phyloP scores from a whole-genome alignment of 225 moss, liverwort and hornwort genomes.

The Thuidium tamariscinum region DNA sequence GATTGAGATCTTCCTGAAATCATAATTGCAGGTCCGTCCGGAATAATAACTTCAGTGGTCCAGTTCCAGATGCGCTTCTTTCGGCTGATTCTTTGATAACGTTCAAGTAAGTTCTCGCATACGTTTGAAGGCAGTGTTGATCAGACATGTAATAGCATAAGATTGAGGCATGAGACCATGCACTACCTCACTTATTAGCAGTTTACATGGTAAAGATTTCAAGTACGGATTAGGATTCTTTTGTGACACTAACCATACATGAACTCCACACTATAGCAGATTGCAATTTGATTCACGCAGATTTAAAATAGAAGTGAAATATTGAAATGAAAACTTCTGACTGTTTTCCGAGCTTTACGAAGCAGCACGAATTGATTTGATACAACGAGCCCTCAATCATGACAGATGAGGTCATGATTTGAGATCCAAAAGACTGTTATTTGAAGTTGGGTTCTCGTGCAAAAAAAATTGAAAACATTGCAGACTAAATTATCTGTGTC shows the following conservation, averaged over 20 bases:
- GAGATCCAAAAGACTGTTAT: neutral
- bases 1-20: neutral
- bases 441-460: neutral
- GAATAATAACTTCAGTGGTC: slow-evolving; percentile 14
- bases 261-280: neutral
- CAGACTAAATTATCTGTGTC: too few species aligned
- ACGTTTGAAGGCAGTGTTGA: neutral
- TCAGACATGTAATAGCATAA: neutral
- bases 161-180: neutral
- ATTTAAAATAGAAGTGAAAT: neutral
- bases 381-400: neutral
- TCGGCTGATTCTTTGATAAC: neutral
- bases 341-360: neutral
- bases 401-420: neutral
- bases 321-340: neutral
- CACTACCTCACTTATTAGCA: neutral
- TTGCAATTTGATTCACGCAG: neutral
- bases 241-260: neutral
- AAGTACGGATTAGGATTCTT: neutral
- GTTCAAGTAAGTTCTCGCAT: neutral
- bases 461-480: neutral
- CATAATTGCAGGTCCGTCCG: neutral
- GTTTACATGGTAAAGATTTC: neutral
- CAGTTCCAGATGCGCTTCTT: slow-evolving; percentile 11
- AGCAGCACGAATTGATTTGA: neutral